Percentiles rank a stretch among this genome's conserved stretches.
These are phyloP conservation scores for Ceratocystis diversiconidia DNA, from an alignment of 2,329 filamentous ascomycete genomes.

Conservation along the genomic window DNA sequence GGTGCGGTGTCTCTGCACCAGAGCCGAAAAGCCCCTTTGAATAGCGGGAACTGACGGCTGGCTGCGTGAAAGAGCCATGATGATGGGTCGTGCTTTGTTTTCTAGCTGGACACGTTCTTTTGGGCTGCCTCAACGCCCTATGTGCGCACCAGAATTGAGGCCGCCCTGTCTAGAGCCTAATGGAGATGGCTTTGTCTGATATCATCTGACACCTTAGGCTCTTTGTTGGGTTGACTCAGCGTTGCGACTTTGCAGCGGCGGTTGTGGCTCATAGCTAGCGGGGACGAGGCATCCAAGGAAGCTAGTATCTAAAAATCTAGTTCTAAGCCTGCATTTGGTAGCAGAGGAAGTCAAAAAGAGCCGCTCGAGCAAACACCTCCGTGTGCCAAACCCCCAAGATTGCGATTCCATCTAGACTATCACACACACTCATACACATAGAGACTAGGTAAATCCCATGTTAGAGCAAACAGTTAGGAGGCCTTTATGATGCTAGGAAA, in stretches of 20 bases:
- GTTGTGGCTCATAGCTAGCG: not conserved
- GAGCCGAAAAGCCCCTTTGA: constrained; percentile 13
- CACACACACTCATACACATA: not conserved
- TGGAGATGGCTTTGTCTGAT: not conserved
- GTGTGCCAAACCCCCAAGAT: not conserved
- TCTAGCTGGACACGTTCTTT: not conserved
- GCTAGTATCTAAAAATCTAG: not conserved
- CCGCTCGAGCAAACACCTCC: not conserved
- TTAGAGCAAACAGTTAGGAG: not conserved
- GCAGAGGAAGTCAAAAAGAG: not conserved
- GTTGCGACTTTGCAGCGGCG: not conserved
- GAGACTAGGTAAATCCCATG: not conserved
- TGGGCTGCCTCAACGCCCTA: not conserved
- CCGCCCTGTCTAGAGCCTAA: not conserved
- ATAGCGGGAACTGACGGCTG: not conserved
- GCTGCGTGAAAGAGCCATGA: not conserved
- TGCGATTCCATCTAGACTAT: not conserved
- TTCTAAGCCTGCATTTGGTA: not conserved
- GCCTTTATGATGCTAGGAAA: not conserved
- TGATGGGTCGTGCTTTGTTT: not conserved
- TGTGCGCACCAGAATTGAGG: not conserved
- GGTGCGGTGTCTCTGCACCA: constrained; percentile 3
- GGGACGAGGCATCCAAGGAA: not conserved
- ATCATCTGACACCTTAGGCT: not conserved
- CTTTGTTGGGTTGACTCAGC: not conserved